Evolutionary conservation across 768 basidiomycete genomes (phyloP).

Genomic region (Pulveroboletus sp.): DNA sequence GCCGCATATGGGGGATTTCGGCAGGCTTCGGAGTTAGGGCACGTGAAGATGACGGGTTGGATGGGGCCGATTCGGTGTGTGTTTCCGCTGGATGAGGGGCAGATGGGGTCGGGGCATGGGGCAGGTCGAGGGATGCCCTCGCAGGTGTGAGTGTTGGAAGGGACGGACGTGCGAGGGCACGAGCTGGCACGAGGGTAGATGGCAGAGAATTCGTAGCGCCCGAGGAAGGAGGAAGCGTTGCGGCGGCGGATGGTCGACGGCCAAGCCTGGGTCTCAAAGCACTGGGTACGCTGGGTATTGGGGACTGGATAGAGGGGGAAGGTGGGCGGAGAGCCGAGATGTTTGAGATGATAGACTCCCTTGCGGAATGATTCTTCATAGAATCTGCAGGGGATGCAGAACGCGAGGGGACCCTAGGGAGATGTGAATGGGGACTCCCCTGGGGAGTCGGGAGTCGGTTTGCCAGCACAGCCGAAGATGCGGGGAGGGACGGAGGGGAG

Average conservation of each 20-base stretch:
- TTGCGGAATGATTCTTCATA: slow-evolving; percentile 19
- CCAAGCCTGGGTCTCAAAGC: slow-evolving; percentile 34
- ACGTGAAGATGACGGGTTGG: slow-evolving; percentile 26
- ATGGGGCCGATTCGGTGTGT: slow-evolving; percentile 14
- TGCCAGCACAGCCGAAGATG: too few relatives aligned
- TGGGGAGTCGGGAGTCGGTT: slow-evolving; percentile 6
- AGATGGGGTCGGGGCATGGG: slow-evolving; percentile 19
- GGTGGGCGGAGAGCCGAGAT: slow-evolving; percentile 19
- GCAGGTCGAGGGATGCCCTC: slow-evolving; percentile 19
- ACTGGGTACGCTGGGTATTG: slow-evolving; percentile 23
- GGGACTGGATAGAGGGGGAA: slow-evolving; percentile 21
- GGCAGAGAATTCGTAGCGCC: slow-evolving; percentile 16
- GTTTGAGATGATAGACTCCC: slow-evolving; percentile 19
- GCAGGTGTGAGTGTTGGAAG: slow-evolving; percentile 9
- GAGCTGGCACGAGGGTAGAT: slow-evolving; percentile 26
- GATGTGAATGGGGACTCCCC: slow-evolving; percentile 24
- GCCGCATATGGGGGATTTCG: slow-evolving; percentile 35
- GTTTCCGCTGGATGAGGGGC: slow-evolving; percentile 6
- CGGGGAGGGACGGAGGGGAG: too few relatives aligned
- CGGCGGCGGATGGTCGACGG: slow-evolving; percentile 46
- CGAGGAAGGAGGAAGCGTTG: slow-evolving; percentile 33
- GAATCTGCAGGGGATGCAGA: slow-evolving; percentile 40
- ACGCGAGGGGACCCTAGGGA: slow-evolving; percentile 31
- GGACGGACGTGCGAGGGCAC: slow-evolving; percentile 21
- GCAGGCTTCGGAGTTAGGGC: slow-evolving; percentile 31